phyloP scores from a whole-genome alignment of 306 rosid genomes.

The Glycine latifolia region DNA sequence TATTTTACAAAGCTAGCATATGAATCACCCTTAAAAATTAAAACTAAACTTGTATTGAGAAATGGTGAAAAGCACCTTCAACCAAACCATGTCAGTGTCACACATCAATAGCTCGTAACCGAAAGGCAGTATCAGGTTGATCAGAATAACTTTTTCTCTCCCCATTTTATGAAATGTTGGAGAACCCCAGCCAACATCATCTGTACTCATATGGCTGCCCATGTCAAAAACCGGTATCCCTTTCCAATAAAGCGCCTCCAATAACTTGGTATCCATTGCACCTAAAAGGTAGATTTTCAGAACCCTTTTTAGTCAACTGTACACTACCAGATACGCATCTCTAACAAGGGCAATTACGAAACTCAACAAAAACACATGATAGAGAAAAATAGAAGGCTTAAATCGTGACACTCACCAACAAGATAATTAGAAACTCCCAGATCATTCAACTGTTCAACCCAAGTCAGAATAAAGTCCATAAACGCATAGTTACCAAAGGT shows the following conservation, averaged over 20 bases:
- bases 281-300: conserved; percentile 64
- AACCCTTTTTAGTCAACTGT: conserved; percentile 35
- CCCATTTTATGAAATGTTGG: conserved; percentile 99
- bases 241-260: conserved; percentile 95
- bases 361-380: conserved; percentile 16
- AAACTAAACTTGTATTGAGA: conserved; percentile 33
- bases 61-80: conserved; percentile 68
- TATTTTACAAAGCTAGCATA: conserved; percentile 24
- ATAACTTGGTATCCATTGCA: conserved; percentile 93
- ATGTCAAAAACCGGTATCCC: conserved; percentile 96
- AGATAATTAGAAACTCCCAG: conserved; percentile 81
- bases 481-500: conserved; percentile 97
- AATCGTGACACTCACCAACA: conserved; percentile 70
- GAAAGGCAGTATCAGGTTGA: conserved; percentile 82
- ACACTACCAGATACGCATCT: conserved; percentile 15
- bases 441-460: conserved; percentile 91
- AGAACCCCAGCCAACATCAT: conserved; percentile 98
- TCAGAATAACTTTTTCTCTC: conserved; percentile 89
- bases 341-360: conserved; percentile 25
- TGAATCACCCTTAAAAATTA: background rate
- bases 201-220: conserved; percentile 97
- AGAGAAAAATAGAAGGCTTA: conserved; percentile 1
- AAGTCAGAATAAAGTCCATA: conserved; percentile 89
- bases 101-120: conserved; percentile 95
- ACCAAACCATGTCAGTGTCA: conserved; percentile 99